These are phyloP conservation scores for Arthrobotrys sinensis DNA, from an alignment of 2,329 filamentous ascomycete species.

Conservation along the genomic window DNA sequence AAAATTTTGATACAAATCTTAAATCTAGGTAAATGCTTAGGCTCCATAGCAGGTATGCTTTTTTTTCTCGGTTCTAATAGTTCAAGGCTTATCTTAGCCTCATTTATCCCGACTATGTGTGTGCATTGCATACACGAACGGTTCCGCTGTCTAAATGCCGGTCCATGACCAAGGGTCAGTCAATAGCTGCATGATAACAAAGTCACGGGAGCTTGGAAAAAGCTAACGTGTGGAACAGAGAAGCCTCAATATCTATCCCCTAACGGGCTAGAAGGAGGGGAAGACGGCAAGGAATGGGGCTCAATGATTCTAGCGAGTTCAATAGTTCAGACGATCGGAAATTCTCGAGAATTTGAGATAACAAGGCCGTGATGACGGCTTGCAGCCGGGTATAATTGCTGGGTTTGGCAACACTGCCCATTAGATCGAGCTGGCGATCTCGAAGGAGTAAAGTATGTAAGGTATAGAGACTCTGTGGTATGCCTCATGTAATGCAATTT, in stretches of 20 bases:
- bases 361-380: neutral
- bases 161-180: constrained; percentile 20
- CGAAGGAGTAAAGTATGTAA: constrained; percentile 29
- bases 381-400: constrained; percentile 19
- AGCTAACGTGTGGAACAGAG: constrained; percentile 17
- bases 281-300: constrained; percentile 10
- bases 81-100: constrained; percentile 10
- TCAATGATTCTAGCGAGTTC: constrained; percentile 1
- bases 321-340: constrained; percentile 10
- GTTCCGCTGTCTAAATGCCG: constrained; percentile 28
- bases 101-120: constrained; percentile 6
- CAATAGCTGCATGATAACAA: constrained; percentile 41
- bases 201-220: constrained; percentile 41
- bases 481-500: constrained; percentile 43
- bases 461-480: constrained; percentile 1
- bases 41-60: neutral
- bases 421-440: constrained; percentile 27
- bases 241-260: neutral
- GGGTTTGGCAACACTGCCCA: constrained; percentile 13
- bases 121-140: constrained; percentile 40
- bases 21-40: neutral
- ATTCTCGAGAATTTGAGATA: constrained; percentile 7
- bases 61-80: neutral
- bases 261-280: neutral
- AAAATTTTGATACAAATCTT: constrained; percentile 4